Evolutionary conservation across 2,329 filamentous ascomycete species (phyloP), one percentile per base, ranked within the genome.

Genomic region (Dendryphion nanum): DNA sequence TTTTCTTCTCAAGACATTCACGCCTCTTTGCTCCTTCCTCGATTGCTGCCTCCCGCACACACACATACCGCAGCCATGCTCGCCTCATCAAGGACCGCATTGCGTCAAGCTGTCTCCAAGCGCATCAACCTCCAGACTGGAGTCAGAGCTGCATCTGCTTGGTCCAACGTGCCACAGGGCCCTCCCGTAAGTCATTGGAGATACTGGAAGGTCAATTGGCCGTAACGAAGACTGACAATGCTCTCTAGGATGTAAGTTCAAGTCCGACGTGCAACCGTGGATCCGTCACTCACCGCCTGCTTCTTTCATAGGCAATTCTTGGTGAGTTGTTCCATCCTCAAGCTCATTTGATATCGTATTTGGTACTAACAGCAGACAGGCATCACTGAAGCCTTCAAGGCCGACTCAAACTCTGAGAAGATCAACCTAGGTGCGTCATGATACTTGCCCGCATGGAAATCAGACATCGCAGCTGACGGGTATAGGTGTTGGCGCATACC

Each of bases 331-430:
- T 12, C 23, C n/a, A n/a, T n/a, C n/a, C n/a, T n/a, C n/a, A n/a
- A n/a, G n/a, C n/a, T n/a, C n/a, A n/a, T n/a, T n/a, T n/a, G n/a
- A n/a, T n/a, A n/a, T n/a, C n/a, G n/a, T n/a, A n/a, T n/a, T n/a
- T 23, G 17, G n/a, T 29, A 17, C 37, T 58, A 61, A 63, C 45
- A 39, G 15, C 20, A 7, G 18, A 6, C 51, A 84, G 85, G 87
- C 68, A 89, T 98, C 73, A 97, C 93, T 48, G 93, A 98, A 76
- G 93, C 93, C 45, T 98, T 93, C 86, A 98, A 97, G 80, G 90
- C 90, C 71, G 93, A 98, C 69, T 79, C 77, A 61, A 91, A 94
- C 71, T 75, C 82, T 48, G 82, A 95, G 76, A 98, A 97, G 83
- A 97, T 98, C 78, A 97, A 97, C 77, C 77, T 98, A 46, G 93